Conservation (phyloP, 2,329 filamentous ascomycete species). For the Pseudogymnoascus sp. region DNA sequence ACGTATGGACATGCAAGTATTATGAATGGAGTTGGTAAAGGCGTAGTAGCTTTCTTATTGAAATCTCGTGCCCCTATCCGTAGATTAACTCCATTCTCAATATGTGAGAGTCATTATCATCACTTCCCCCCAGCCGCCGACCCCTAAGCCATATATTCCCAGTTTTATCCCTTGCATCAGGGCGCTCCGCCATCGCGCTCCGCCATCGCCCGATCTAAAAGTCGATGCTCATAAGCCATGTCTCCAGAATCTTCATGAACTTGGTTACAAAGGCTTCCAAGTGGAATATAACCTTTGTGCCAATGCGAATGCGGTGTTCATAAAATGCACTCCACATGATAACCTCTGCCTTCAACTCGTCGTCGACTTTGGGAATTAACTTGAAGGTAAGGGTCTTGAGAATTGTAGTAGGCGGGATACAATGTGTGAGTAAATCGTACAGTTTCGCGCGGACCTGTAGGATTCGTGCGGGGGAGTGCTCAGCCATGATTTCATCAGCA, state of each 20-base stretch:
- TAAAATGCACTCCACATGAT: conserved; percentile 96
- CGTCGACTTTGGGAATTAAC: conserved; percentile 77
- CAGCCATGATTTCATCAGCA: conserved; percentile 86
- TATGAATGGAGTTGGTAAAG: background rate
- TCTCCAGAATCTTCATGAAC: conserved; percentile 94
- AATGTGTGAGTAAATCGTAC: conserved; percentile 96
- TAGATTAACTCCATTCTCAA: conserved; percentile 3
- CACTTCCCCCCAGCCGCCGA: background rate
- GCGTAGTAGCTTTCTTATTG: background rate
- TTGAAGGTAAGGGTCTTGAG: conserved; percentile 94
- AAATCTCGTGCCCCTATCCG: background rate
- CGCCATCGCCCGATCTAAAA: conserved; percentile 31
- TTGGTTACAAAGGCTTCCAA: conserved; percentile 97
- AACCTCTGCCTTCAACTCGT: conserved; percentile 81
- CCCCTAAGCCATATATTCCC: background rate
- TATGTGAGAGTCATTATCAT: conserved; percentile 1
- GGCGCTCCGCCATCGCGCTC: too few relatives aligned
- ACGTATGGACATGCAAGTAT: background rate
- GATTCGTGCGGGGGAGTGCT: conserved; percentile 84
- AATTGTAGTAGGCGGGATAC: conserved; percentile 90
- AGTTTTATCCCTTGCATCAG: background rate
- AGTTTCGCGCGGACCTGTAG: conserved; percentile 83
- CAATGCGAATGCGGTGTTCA: conserved; percentile 86
- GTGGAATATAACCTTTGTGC: conserved; percentile 95
- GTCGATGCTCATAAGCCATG: conserved; percentile 83